phyloP scores from a whole-genome alignment of 2,329 filamentous ascomycete genomes.

The Ophiostoma ulmi region DNA sequence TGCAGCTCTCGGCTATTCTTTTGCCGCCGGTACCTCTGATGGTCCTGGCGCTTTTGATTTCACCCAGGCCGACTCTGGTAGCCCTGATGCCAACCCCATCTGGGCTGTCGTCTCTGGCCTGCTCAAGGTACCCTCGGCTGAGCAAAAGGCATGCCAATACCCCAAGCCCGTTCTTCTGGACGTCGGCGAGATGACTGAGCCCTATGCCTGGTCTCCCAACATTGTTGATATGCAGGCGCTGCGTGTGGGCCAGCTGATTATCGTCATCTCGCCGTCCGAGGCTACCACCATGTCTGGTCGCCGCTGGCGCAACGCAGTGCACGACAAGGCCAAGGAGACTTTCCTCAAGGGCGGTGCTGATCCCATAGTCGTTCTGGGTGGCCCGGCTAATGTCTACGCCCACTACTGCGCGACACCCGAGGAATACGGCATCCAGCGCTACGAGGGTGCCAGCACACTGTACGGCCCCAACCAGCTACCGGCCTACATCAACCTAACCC shows the following conservation, averaged over 20 bases:
- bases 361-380: constrained; percentile 77
- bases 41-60: constrained; percentile 91
- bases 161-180: constrained; percentile 84
- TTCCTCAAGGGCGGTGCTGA: constrained; percentile 41
- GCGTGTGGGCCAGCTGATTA: constrained; percentile 75
- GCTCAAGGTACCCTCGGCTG: constrained; percentile 61
- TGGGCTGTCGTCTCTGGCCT: constrained; percentile 71
- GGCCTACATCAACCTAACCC: constrained; percentile 81
- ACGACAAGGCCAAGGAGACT: constrained; percentile 42
- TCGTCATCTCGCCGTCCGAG: constrained; percentile 81
- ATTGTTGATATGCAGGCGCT: constrained; percentile 82
- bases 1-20: constrained; percentile 84
- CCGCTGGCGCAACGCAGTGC: constrained; percentile 71
- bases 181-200: constrained; percentile 67
- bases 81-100: constrained; percentile 64
- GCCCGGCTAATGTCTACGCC: constrained; percentile 85
- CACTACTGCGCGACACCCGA: constrained; percentile 76
- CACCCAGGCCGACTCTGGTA: constrained; percentile 70
- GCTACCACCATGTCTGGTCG: constrained; percentile 88
- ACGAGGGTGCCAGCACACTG: constrained; percentile 90
- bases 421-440: constrained; percentile 67
- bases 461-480: constrained; percentile 77
- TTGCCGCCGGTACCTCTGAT: constrained; percentile 88
- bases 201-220: constrained; percentile 83
- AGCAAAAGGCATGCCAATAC: constrained; percentile 69